phyloP scores from a whole-genome alignment of 441 rosid genomes.

The Pelargonium myrrhifolium region DNA sequence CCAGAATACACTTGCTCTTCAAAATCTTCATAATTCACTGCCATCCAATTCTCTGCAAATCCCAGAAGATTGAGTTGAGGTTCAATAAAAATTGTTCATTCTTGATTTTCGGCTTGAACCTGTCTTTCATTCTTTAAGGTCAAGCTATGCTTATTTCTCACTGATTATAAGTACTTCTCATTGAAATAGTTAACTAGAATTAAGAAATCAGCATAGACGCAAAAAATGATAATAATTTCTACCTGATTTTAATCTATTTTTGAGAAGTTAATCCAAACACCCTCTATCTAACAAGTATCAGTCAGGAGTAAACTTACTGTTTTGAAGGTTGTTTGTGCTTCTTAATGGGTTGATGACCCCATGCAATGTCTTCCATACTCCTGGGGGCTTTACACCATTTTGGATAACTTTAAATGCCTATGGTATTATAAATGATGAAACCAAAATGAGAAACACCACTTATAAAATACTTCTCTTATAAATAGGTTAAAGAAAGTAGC shows the following conservation, averaged over 20 bases:
- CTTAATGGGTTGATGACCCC: constrained; percentile 43
- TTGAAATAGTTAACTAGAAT: background rate
- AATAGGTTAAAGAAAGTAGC: background rate
- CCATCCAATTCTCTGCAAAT: background rate
- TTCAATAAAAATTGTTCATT: background rate
- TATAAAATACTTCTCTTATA: background rate
- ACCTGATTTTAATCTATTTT: no score
- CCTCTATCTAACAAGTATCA: background rate
- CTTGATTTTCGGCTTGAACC: background rate
- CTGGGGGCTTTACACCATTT: constrained; percentile 49
- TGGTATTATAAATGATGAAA: background rate
- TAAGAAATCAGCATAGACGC: no score
- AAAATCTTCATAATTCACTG: background rate
- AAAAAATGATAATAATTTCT: background rate
- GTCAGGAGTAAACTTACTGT: constrained; percentile 25
- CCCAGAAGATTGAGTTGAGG: background rate
- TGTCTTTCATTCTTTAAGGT: no score
- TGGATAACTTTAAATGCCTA: constrained; percentile 60
- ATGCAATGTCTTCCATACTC: constrained; percentile 59
- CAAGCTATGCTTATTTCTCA: background rate
- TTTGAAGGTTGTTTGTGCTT: constrained; percentile 35
- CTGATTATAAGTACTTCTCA: background rate
- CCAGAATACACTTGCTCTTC: background rate
- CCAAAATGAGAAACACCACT: constrained; percentile 9
- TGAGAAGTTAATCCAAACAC: background rate